These are phyloP conservation scores for Spathaspora hagerdaliae DNA, from an alignment of 805 yeast genomes.

Conservation along the genomic window DNA sequence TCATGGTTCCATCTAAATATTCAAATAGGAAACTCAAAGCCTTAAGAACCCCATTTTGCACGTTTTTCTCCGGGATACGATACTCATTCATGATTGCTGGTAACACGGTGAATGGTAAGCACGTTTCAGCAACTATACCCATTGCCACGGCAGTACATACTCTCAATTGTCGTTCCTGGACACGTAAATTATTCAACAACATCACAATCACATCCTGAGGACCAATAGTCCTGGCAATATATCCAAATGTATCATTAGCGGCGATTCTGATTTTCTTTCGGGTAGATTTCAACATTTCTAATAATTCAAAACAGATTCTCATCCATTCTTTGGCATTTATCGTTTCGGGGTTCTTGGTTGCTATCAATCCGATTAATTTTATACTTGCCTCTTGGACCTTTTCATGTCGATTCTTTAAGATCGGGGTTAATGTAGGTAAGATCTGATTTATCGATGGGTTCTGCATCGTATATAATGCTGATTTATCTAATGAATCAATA, in stretches of 20 bases:
- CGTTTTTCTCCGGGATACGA: conserved; percentile 84
- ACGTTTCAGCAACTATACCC: conserved; percentile 91
- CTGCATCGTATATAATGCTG: conserved; percentile 45
- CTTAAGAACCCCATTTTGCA: conserved; percentile 92
- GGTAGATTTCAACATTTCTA: conserved; percentile 83
- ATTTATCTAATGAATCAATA: conserved; percentile 55
- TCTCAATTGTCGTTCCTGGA: conserved; percentile 93
- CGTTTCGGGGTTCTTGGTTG: conserved; percentile 72
- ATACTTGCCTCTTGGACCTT: conserved; percentile 86
- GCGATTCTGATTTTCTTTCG: conserved; percentile 73
- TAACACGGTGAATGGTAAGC: conserved; percentile 87
- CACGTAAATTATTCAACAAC: conserved; percentile 75
- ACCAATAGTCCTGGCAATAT: conserved; percentile 87
- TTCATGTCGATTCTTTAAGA: conserved; percentile 82
- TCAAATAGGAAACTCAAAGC: conserved; percentile 90
- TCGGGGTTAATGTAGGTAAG: conserved; percentile 86
- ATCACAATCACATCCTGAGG: conserved; percentile 92
- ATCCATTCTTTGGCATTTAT: conserved; percentile 96
- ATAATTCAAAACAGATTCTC: conserved; percentile 85
- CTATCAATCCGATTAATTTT: conserved; percentile 75
- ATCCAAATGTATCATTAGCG: conserved; percentile 89
- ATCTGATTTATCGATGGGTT: conserved; percentile 79
- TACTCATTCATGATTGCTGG: conserved; percentile 97
- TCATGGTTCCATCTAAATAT: conserved; percentile 71
- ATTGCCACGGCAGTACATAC: conserved; percentile 98